Evolutionary conservation across 2,329 filamentous ascomycete species (phyloP), one percentile per base, ranked within the genome.

Genomic region (Coniella lustricola): DNA sequence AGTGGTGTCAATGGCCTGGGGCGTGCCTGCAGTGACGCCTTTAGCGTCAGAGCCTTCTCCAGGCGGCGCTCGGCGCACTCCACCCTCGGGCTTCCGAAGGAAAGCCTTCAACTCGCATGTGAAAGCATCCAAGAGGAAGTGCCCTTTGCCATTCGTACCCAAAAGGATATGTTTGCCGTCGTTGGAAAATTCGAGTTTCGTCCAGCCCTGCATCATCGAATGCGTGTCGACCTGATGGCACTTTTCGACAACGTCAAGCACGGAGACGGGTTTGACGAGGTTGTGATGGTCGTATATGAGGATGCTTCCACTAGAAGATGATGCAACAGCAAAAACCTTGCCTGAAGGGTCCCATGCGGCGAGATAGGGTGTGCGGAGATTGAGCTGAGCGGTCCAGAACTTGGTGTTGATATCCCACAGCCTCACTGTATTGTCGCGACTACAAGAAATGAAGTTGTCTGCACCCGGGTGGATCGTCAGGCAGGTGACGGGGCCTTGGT

Each of bases 61-160:
- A 0, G 73, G 69, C 3, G 74, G 77, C 2, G 76, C 62, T 10
- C 79, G 70, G 13, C 69, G 68, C 3, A 75, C 73, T 7, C 75
- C 72, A 51, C 69, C 81, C 64, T 67, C 74, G 55, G 67, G 79
- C 65, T 70, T 81, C 62, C 60, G 79, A 49, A 90, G 74, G 62
- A 86, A 90, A 9, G 87, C 84, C 60, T 84, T 87, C 18, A 97
- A 66, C 7, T 75, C 76, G 34, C 91, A 93, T 36, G 88, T 82
- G 62, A 96, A 97, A 1, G 91, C 87, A 63, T 98, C 93, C n/a
- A 98, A 73, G 2, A 98, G 71, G 60, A 93, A 95, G 65, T 98
- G 93, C 0, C 90, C 89, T 44, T 77, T 77, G 7, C 87, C 88
- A 42, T 84, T 87, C 2, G 91, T 97, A 13, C 87, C 87, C 16